These are phyloP conservation scores for Isoetes engelmannii DNA, from an alignment of 83 land plant species.

Conservation along the genomic window DNA sequence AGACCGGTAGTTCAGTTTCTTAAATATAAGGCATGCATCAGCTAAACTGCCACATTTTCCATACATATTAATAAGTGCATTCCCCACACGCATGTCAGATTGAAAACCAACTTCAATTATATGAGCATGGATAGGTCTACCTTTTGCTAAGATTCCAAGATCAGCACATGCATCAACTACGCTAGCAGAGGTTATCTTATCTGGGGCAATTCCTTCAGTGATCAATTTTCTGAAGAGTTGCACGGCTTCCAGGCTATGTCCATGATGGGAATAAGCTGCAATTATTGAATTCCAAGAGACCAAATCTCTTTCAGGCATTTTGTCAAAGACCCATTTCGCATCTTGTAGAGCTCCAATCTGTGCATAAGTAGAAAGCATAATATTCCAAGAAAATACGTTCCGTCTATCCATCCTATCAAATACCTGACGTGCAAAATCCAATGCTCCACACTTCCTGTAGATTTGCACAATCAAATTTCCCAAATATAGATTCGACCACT, in stretches of 20 bases:
- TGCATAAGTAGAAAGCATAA: conserved; percentile 46
- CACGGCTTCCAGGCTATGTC: too few species aligned
- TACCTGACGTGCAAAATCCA: conserved; percentile 30
- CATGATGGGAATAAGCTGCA: conserved; percentile 32
- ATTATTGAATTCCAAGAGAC: conserved; percentile 53
- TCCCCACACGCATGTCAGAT: conserved; percentile 16
- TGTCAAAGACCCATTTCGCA: conserved; percentile 42
- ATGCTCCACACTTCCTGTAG: too few species aligned
- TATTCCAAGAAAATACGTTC: conserved; percentile 49
- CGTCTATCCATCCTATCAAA: conserved; percentile 42
- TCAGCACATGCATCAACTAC: conserved; percentile 11
- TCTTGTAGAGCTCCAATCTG: conserved; percentile 22
- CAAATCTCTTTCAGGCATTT: conserved; percentile 39
- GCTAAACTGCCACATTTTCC: conserved; percentile 33
- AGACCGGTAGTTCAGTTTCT: too few species aligned
- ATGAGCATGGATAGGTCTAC: conserved; percentile 32
- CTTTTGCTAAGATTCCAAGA: conserved; percentile 14
- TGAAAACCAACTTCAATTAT: conserved; percentile 21
- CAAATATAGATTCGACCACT: too few species aligned
- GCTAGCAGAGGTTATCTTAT: background rate
- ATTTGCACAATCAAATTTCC: too few species aligned
- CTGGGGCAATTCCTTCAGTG: background rate
- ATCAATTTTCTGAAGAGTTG: too few species aligned
- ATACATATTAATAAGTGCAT: conserved; percentile 36
- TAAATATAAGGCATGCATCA: conserved; percentile 19